Base-by-base conservation (phyloP, 1,284 basidiomycete genomes). In the Pseudomicrostroma phylloplanum region DNA sequence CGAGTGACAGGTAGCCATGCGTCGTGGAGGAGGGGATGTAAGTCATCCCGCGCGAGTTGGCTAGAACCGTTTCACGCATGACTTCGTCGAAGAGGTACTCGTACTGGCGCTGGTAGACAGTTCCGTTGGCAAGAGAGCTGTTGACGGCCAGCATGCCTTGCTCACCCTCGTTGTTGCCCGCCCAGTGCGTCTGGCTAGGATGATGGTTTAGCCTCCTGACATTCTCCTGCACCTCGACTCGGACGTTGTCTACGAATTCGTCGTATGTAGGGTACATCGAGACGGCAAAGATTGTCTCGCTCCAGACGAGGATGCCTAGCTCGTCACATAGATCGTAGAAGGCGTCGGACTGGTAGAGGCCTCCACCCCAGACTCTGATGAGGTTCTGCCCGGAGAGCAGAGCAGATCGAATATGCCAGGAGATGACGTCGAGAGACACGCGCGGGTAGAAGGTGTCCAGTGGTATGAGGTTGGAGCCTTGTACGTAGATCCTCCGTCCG, bases 251-350 rank as follows among this genome's bases (percentile, higher is more conserved):
- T 15, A 87, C 69, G 21, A 86, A 68, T 66, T 83, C 63, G 81
- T 78, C 60, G 54, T 86, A 83, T 70, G 84, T 82, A 0, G 86
- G 67, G 53, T 71, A 71, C 7, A 68, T 61, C 0, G 67, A 64
- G 19, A 86, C 85, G 1, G 86, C 86, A 76, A 86, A 87, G 58
- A 85, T 85, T 57, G 85, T 82, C 69, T 87, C 86, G 2, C 85
- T 85, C 86, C 86, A 87, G 2, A 83, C 85, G 55, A 87, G 78
- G 63, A 87, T 84, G 7, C 86, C 86, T 0, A 86, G 80, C 69
- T 86, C 85, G 70, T 87, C 86, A 70, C 85, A 86, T 25, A 84
- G 72, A 0, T 83, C 81, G 72, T 86, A 85, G 66, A 87, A 84
- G 66, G 84, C 62, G 26, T 64, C 66, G 0, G 64, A 60, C 9